A percentile compares a stretch with the other conserved stretches of the same genome.
Evolutionary conservation across 768 basidiomycete genomes (phyloP).

Genomic region (Hypholoma sublateritium): DNA sequence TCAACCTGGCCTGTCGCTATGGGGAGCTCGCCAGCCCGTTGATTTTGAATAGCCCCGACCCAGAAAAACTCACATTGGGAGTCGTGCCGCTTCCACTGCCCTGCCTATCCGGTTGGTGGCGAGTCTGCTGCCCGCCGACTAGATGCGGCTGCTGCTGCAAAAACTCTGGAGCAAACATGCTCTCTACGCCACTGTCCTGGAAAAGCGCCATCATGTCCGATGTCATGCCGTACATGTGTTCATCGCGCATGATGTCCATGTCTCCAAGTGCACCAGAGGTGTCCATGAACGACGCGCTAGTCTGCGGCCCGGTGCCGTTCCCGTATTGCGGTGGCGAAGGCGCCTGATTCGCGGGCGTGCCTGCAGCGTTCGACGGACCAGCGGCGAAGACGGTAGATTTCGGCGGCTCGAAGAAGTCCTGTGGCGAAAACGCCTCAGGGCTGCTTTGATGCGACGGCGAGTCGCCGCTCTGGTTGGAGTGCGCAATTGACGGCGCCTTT

Average conservation of each 20-base stretch:
- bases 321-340: constrained; percentile 16
- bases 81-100: no score
- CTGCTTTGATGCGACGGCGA: constrained; percentile 53
- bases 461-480: constrained; percentile 43
- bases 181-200: constrained; percentile 46
- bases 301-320: constrained; percentile 13
- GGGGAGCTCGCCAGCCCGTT: no score
- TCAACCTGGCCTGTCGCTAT: no score
- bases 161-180: constrained; percentile 30
- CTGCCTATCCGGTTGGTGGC: no score
- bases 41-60: no score
- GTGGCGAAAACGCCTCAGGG: constrained; percentile 64
- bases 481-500: constrained; percentile 54
- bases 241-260: constrained; percentile 47
- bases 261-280: constrained; percentile 27
- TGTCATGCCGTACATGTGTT: constrained; percentile 51
- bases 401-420: constrained; percentile 58
- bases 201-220: constrained; percentile 65
- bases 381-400: constrained; percentile 27
- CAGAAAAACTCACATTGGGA: no score
- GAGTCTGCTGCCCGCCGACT: no score
- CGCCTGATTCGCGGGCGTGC: constrained; percentile 15
- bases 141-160: constrained; percentile 7
- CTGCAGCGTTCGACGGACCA: constrained; percentile 14
- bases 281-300: constrained; percentile 32